Evolutionary conservation across 495 filamentous ascomycete genomes (phyloP), one percentile per base, ranked within the genome.

Genomic region (Clavariopsis aquatica): DNA sequence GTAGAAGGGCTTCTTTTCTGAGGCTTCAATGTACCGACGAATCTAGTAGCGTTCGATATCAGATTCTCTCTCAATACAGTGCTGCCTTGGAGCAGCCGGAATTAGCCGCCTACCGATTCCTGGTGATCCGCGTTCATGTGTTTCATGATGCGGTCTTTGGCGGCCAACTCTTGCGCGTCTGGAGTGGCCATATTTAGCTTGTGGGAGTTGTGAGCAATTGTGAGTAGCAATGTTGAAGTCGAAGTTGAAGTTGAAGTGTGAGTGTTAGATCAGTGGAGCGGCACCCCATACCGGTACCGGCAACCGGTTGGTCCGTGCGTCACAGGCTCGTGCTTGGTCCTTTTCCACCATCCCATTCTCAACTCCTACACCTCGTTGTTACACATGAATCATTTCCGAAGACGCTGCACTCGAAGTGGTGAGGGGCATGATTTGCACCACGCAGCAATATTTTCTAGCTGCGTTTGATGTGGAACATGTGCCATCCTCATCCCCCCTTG

Each of bases 121-220:
- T 76, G 73, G 76, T 93, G 90, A 79, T 91, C 87, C 41, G 77
- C 78, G 78, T 93, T 93, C 89, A 94, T 92, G 79, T 94, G 90
- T 28, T 80, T 78, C 71, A 89, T 82, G 70, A 91, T 88, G 72
- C 87, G 85, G 41, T 79, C 60, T 62, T 86, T 88, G 63, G 77
- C 68, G 6, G 80, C 77, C 17, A 69, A 75, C 12, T 82, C 79
- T 68, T 74, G 62, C 3, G 69, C 47, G 0, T 72, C 63, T 29
- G 58, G 57, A 58, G 56, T 57, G 10, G 71, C 68, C 73, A 76
- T 74, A 17, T 27, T 60, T 17, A 23, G 10, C 15, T 28, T 4
- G 19, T 22, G 28, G 56, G 6, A 2, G 26, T 20, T 41, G 1
- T 15, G n/a, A 22, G 4, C 9, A 24, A 49, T 1, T 49, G 26